A percentile compares a stretch with the other conserved stretches of the same genome.
These are phyloP conservation scores for Acrodontium crateriforme DNA, from an alignment of 2,329 filamentous ascomycete species.

Conservation along the genomic window DNA sequence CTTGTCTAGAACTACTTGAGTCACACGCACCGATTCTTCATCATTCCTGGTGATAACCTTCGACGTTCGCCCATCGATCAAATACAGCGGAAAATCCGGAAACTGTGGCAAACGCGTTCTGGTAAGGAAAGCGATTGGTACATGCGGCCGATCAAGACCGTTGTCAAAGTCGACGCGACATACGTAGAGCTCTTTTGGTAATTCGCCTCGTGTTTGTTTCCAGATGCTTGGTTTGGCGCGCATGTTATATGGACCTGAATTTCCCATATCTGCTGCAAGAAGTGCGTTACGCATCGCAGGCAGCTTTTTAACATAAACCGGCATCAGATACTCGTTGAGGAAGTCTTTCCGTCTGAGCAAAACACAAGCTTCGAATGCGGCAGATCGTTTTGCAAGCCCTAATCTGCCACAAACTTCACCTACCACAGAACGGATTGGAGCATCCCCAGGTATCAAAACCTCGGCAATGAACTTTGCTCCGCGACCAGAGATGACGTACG, in stretches of 20 bases:
- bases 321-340: conserved; percentile 61
- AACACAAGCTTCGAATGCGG: conserved; percentile 72
- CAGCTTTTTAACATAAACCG: conserved; percentile 55
- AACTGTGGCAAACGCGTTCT: conserved; percentile 49
- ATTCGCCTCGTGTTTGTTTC: conserved; percentile 32
- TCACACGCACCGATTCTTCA: too few species aligned
- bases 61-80: conserved; percentile 50
- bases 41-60: too few species aligned
- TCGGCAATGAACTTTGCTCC: conserved; percentile 58
- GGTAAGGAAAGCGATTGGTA: conserved; percentile 58
- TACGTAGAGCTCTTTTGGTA: conserved; percentile 44
- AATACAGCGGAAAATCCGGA: conserved; percentile 57
- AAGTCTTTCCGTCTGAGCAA: conserved; percentile 51
- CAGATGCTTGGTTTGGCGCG: conserved; percentile 65
- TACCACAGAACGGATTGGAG: conserved; percentile 52
- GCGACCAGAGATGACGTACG: conserved; percentile 47
- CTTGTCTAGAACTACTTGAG: too few species aligned
- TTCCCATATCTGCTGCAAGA: conserved; percentile 68
- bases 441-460: conserved; percentile 57
- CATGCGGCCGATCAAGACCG: conserved; percentile 44
- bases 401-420: conserved; percentile 57
- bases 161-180: conserved; percentile 49
- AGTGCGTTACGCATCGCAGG: conserved; percentile 78
- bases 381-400: conserved; percentile 69
- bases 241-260: conserved; percentile 62